Evolutionary conservation across 2,329 filamentous ascomycete genomes (phyloP), one percentile per base, ranked within the genome.

Genomic region (Calonectria leucothoes): DNA sequence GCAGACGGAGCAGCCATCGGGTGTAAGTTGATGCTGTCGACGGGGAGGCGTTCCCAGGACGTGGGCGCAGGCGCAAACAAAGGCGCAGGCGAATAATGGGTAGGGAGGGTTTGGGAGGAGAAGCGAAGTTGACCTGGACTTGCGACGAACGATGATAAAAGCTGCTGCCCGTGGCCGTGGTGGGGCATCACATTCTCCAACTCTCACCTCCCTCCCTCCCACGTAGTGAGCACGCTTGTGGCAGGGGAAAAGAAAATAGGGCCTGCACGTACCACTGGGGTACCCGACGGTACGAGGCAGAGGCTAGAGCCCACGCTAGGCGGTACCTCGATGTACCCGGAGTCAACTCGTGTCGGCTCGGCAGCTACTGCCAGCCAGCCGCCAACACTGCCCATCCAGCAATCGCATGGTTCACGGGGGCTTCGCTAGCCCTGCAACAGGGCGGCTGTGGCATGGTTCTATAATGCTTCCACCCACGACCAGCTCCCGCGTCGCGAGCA

Each of bases 71-170:
- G 69, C 67, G 67, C 67, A 75, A 73, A 35, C 72, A 65, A 71
- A 68, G 64, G 69, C 66, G 71, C 61, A 33, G 66, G 39, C 55
- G 68, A 72, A 68, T 70, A 71, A 66, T 51, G 72, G 57, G 66
- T 73, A 45, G 57, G 67, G 71, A 76, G 74, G 72, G 72, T 71
- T 75, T 69, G 74, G 72, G 72, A 69, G 73, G 70, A 78, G 71
- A 74, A 81, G 75, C 69, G 75, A 78, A 75, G 66, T 51, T 33
- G 71, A 76, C 63, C 35, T 72, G 78, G 73, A 74, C 72, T 81
- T 79, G 79, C 79, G 74, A 77, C 78, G 72, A 73, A 75, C 77
- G 79, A 81, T 81, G 79, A 76, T 74, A 79, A 81, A 74, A 76
- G 78, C 74, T 73, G 76, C 75, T 71, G 77, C 23, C 25, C 23